These are phyloP conservation scores for Penicillium atrosanguineum DNA, from an alignment of 495 filamentous ascomycete species.

Conservation along the genomic window DNA sequence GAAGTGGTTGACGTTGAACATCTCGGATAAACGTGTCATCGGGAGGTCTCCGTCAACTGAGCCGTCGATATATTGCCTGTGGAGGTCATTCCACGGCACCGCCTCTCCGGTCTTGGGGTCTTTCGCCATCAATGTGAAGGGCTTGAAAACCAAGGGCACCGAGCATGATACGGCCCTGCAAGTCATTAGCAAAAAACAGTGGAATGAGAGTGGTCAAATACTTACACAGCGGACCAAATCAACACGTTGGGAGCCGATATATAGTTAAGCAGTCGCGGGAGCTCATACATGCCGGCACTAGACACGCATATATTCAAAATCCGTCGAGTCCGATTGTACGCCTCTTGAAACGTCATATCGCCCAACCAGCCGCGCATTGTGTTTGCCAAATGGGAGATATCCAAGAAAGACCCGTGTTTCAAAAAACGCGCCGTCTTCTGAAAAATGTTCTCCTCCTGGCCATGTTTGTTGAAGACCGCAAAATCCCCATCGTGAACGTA, in stretches of 20 bases:
- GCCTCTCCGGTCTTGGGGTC: constrained; percentile 77
- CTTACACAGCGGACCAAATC: constrained; percentile 93
- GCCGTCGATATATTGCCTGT: constrained; percentile 86
- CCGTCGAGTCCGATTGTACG: constrained; percentile 84
- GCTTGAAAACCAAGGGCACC: constrained; percentile 81
- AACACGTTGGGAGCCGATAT: constrained; percentile 90
- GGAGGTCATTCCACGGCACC: constrained; percentile 78
- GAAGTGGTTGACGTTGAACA: constrained; percentile 98
- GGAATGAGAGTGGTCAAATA: constrained; percentile 2
- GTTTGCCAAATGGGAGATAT: constrained; percentile 73
- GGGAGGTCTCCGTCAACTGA: constrained; percentile 93
- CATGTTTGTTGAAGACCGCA: constrained; percentile 75
- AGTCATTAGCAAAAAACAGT: not conserved
- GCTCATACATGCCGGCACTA: constrained; percentile 79
- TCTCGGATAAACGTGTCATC: constrained; percentile 85
- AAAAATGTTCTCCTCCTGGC: constrained; percentile 63
- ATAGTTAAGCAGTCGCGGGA: constrained; percentile 85
- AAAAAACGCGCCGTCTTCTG: constrained; percentile 72
- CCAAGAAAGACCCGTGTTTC: constrained; percentile 78
- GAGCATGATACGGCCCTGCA: constrained; percentile 82
- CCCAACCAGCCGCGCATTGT: constrained; percentile 80
- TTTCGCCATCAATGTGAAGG: constrained; percentile 76
- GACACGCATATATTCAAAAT: constrained; percentile 94
- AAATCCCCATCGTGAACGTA: constrained; percentile 77
- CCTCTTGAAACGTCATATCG: constrained; percentile 92